Conservation (phyloP, 2,329 filamentous ascomycete species). For the Orbilia javanica region DNA sequence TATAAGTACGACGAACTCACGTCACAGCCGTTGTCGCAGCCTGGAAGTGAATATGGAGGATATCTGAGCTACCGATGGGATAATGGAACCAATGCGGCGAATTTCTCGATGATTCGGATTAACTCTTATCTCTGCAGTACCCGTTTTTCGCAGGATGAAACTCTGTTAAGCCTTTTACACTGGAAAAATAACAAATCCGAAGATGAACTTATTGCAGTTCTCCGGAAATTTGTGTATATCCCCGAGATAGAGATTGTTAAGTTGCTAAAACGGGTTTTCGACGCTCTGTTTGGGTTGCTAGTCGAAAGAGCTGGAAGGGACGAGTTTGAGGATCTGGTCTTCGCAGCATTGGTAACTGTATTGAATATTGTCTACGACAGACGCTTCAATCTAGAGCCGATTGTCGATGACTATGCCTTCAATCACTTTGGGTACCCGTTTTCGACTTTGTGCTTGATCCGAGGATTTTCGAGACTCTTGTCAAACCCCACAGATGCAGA, state of each 20-base stretch:
- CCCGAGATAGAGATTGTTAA: constrained; percentile 98
- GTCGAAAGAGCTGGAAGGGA: constrained; percentile 92
- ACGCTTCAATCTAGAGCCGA: constrained; percentile 87
- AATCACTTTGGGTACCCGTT: constrained; percentile 92
- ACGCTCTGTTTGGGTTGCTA: constrained; percentile 89
- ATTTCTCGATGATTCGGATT: constrained; percentile 76
- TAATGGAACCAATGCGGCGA: constrained; percentile 74
- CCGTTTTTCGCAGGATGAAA: constrained; percentile 90
- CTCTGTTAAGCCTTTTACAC: constrained; percentile 82
- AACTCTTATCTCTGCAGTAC: constrained; percentile 95
- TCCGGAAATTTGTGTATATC: constrained; percentile 90
- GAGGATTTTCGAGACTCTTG: constrained; percentile 86
- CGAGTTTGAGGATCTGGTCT: constrained; percentile 91
- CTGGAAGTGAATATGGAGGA: constrained; percentile 75
- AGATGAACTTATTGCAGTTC: constrained; percentile 77
- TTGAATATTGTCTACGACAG: constrained; percentile 94
- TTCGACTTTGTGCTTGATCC: constrained; percentile 86
- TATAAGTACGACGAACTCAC: constrained; percentile 92
- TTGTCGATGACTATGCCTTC: constrained; percentile 92
- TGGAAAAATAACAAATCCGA: constrained; percentile 81
- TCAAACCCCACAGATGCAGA: constrained; percentile 85
- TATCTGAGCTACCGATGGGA: constrained; percentile 89
- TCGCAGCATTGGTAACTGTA: constrained; percentile 88
- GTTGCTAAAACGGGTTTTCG: constrained; percentile 86
- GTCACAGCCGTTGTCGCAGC: constrained; percentile 74